Base-by-base conservation (phyloP, 164 flowering plant genomes). In the Houttuynia cordata region DNA sequence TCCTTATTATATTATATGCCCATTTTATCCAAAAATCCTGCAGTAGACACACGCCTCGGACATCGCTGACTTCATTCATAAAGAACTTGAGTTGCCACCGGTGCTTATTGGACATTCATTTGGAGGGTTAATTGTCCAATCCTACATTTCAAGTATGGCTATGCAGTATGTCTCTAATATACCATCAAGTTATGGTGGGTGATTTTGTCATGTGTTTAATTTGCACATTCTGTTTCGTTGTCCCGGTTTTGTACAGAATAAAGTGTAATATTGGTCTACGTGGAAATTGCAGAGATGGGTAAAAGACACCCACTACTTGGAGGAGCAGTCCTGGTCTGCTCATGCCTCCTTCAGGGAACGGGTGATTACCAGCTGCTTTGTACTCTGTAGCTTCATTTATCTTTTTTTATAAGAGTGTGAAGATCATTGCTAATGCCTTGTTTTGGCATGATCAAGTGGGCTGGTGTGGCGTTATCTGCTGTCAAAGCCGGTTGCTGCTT, bases 291-390 rank as follows among this genome's bases (percentile, higher is more conserved):
- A 45, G 49, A 45, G 14, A 17, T 17, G 14, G 49, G 17, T 12
- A 14, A 45, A 7, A 45, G 17, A 45, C 17, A 45, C 49, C 49
- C 49, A 45, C 49, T 45, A 45, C 49, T 45, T 45, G 49, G 14
- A 45, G 94, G 88, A 68, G 87, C 87, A 40, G 83, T 78, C 37
- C 90, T 91, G 66, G 76, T 88, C 59, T 91, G 97, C 75, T 91
- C 96, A 92, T 91, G 15, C 96, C 97, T 67, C 97, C 96, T 71
- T 77, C 96, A 20, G 96, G 96, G 53, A 91, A 91, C 70, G 79
- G 97, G 97, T 88, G 72, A 71, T 14, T 6, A 20, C 57, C 24
- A 54, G 8, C 24, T 23, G 34, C 24, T 12, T 5, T 6, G 4
- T 15, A 24, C n/a, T 15, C 9, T 23, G 8, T 54, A 54, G 15